Conservation (phyloP, 345 rosid species). For the Physaria fendleri region DNA sequence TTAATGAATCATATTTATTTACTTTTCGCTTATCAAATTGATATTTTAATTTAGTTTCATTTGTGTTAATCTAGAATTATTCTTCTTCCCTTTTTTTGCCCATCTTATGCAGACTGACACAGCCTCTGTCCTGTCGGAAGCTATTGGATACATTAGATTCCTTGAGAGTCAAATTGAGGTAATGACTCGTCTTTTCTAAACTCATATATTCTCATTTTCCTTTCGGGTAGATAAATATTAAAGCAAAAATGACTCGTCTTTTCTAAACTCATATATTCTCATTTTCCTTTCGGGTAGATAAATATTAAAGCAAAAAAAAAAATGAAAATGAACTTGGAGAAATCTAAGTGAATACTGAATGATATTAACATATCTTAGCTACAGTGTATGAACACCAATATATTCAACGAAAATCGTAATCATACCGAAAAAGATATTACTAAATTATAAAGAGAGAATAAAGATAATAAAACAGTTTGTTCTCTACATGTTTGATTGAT, state of each 20-base stretch:
- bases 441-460: too few relatives aligned
- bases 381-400: too few relatives aligned
- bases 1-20: background rate
- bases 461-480: too few relatives aligned
- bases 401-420: too few relatives aligned
- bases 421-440: too few relatives aligned
- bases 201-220: too few relatives aligned
- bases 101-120: conserved; percentile 95
- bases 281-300: too few relatives aligned
- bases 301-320: background rate
- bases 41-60: conserved; percentile 1
- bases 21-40: background rate
- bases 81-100: conserved; percentile 33
- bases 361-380: too few relatives aligned
- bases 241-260: background rate
- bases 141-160: conserved; percentile 99
- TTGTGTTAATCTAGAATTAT: too few relatives aligned
- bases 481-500: too few relatives aligned
- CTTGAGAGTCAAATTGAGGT: conserved; percentile 99
- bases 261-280: too few relatives aligned
- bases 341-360: conserved; percentile 3
- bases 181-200: conserved; percentile 34
- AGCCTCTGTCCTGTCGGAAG: conserved; percentile 97
- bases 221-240: too few relatives aligned
- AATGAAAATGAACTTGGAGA: background rate